Base-by-base conservation (phyloP, 2,329 filamentous ascomycete genomes). In the Helotiales sp. region DNA sequence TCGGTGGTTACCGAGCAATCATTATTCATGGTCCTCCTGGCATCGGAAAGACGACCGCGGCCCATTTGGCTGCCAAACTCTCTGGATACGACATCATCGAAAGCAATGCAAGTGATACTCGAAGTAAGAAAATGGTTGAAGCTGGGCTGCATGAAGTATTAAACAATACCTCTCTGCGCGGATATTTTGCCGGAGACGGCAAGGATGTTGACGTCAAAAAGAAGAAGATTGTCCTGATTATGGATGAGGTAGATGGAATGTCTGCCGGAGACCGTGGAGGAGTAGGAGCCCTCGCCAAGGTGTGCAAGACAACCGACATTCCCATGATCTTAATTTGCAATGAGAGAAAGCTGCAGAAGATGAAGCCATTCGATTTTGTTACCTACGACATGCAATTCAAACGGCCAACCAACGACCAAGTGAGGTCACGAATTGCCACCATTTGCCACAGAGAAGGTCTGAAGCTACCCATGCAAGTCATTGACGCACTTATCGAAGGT, bases 231-330 rank as follows among this genome's bases (percentile, higher is more conserved):
- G 93, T 97, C 6, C 82, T 99, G 58, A 93, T 99, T 80, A 98
- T 99, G 96, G 96, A 99, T 74, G 96, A 99, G 80, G 96, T 99
- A 4, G 96, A 99, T 75, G 96, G 96, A 61, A 98, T 99, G 96
- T 98, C 95, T 69, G 94, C 93, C 40, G 96, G 96, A 77, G 96
- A 99, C 77, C 90, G 96, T 69, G 96, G 96, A 72, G 96, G 96
- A 78, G 96, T 99, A 57, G 96, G 94, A 60, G 96, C 96, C 32
- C 84, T 99, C 65, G 95, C 96, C 65, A 93, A 96, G 66, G 91
- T 97, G 63, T 97, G 95, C 84, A 97, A 92, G 82, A 97, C 97
- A 84, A 96, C 94, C 0, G 89, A 96, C 73, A 89, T 99, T 26
- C 96, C 96, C 0, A 90, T 99, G 77, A 98, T 99, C 73, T 85